Conservation (phyloP, 805 yeast genomes). For the Candida nemodendra region DNA sequence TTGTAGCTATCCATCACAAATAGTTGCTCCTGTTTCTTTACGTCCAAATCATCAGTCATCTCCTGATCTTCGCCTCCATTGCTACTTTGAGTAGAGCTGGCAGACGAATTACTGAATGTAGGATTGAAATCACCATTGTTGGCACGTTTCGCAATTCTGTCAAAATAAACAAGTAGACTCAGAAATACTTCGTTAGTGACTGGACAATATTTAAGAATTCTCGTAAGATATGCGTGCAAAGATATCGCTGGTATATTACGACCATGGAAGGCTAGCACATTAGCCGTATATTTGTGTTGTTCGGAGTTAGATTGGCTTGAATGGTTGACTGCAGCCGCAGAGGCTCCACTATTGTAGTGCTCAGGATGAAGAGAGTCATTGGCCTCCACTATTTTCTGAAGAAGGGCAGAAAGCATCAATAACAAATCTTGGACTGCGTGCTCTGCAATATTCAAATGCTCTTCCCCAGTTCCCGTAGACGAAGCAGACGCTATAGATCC, state of each 20-base stretch:
- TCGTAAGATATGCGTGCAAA: conserved; percentile 80
- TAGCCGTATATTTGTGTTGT: conserved; percentile 54
- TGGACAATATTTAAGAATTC: conserved; percentile 95
- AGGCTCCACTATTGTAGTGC: conserved; percentile 44
- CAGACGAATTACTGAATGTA: conserved; percentile 13
- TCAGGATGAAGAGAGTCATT: conserved; percentile 82
- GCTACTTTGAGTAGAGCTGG: conserved; percentile 5
- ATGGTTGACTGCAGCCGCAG: conserved; percentile 19
- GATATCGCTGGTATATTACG: conserved; percentile 95
- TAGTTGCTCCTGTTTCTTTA: conserved; percentile 47
- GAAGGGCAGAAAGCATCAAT: conserved; percentile 78
- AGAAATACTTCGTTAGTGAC: conserved; percentile 97
- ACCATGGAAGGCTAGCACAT: conserved; percentile 90
- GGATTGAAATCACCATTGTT: conserved; percentile 44
- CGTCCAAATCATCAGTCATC: conserved; percentile 18
- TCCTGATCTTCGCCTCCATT: conserved; percentile 23
- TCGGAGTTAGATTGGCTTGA: conserved; percentile 14
- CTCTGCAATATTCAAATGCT: conserved; percentile 72
- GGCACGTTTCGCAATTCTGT: conserved; percentile 84
- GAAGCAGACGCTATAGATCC: conserved; percentile 4
- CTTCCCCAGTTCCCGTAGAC: conserved; percentile 24
- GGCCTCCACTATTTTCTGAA: conserved; percentile 85
- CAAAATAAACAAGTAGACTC: conserved; percentile 88
- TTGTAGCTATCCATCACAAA: conserved; percentile 96
- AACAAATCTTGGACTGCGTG: conserved; percentile 80